Conservation (phyloP, 306 rosid genomes). For the Glycine tomentella region DNA sequence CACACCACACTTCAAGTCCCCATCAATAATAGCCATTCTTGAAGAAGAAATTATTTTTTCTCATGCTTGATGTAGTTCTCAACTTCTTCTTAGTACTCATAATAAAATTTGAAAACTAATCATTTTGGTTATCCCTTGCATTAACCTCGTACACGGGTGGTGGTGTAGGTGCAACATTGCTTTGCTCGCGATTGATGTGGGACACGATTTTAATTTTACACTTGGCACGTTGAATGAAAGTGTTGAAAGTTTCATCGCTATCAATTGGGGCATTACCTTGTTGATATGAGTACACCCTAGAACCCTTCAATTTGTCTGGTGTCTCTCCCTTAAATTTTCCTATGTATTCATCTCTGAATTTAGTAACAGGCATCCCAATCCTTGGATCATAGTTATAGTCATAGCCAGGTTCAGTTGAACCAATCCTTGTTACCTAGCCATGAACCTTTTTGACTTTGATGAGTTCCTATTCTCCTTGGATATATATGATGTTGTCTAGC, state of each 20-base stretch:
- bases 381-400: neutral
- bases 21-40: conserved; percentile 33
- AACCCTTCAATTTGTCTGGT: too few species aligned
- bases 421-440: neutral
- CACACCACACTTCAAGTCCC: neutral
- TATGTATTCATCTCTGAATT: conserved; percentile 14
- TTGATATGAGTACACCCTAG: too few species aligned
- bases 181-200: conserved; percentile 34
- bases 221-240: conserved; percentile 48
- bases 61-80: conserved; percentile 47
- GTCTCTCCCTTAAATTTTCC: neutral
- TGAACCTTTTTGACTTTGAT: conserved; percentile 35
- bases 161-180: conserved; percentile 2
- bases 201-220: conserved; percentile 45
- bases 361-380: neutral
- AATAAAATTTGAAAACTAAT: conserved; percentile 59
- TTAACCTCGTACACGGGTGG: conserved; percentile 1
- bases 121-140: conserved; percentile 24
- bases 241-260: conserved; percentile 47
- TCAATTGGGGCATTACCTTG: conserved; percentile 1
- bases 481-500: neutral
- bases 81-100: conserved; percentile 48
- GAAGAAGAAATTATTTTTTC: conserved; percentile 44
- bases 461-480: conserved; percentile 38
- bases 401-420: conserved; percentile 5